phyloP scores from a whole-genome alignment of 1,284 basidiomycete genomes.

The Phaffia rhodozyma region DNA sequence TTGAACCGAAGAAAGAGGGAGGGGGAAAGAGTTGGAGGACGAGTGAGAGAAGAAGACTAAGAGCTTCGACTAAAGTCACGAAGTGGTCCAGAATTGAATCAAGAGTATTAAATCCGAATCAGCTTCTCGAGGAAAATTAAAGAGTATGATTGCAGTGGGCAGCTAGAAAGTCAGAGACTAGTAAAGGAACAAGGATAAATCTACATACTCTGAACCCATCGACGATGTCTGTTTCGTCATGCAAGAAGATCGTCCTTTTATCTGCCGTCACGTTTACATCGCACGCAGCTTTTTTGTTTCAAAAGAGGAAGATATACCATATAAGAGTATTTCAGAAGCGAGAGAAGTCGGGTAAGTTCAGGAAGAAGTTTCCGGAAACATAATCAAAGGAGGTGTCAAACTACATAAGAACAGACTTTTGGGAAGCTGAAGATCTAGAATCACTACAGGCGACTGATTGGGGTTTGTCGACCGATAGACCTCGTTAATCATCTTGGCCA shows the following conservation, averaged over 20 bases:
- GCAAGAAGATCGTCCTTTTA: conserved; percentile 86
- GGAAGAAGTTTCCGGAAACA: background rate
- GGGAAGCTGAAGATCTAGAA: conserved; percentile 72
- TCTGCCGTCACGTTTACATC: conserved; percentile 97
- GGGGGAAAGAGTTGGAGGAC: background rate
- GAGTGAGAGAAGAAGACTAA: background rate
- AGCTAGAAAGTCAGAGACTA: background rate
- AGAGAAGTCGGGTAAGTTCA: background rate
- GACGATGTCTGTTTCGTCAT: conserved; percentile 74
- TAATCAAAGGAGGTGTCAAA: background rate
- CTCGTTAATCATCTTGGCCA: conserved; percentile 79
- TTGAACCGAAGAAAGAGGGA: background rate
- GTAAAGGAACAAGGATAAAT: background rate
- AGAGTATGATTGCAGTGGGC: conserved; percentile 1
- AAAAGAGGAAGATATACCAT: background rate
- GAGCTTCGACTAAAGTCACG: background rate
- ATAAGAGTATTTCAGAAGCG: background rate
- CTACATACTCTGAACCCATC: conserved; percentile 57
- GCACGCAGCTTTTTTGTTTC: conserved; percentile 47
- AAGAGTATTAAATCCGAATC: conserved; percentile 2
- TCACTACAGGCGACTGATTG: conserved; percentile 65
- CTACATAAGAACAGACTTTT: conserved; percentile 41
- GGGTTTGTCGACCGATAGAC: conserved; percentile 75
- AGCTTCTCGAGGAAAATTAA: conserved; percentile 12
- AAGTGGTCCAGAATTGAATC: background rate